Evolutionary conservation across 345 rosid species (phyloP).

Genomic region (Luvunga scandens): DNA sequence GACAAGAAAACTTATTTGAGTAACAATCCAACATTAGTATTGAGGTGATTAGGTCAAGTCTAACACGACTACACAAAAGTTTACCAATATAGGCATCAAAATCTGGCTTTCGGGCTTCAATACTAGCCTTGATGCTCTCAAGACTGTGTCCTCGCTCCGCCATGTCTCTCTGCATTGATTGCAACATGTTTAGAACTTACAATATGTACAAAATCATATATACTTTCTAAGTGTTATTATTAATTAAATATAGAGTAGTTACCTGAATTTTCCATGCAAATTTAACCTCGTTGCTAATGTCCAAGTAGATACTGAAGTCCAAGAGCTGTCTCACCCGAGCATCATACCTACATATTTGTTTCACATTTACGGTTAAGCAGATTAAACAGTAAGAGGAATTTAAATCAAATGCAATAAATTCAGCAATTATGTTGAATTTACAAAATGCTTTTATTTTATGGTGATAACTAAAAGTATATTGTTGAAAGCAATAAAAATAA

Average conservation of each 20-base stretch:
- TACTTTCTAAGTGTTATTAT: not conserved
- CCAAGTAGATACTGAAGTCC: conserved; percentile 96
- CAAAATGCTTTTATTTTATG: no score
- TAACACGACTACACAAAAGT: not conserved
- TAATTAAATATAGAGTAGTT: not conserved
- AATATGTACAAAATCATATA: not conserved
- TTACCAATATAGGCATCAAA: conserved; percentile 94
- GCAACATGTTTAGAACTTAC: not conserved
- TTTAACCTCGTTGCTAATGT: conserved; percentile 94
- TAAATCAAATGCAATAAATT: not conserved
- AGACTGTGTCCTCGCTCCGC: conserved; percentile 99
- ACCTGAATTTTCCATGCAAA: conserved; percentile 95
- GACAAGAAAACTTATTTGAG: not conserved
- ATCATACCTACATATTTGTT: conserved; percentile 60
- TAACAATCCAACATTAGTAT: not conserved
- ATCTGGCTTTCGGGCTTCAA: conserved; percentile 93
- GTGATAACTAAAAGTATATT: no score
- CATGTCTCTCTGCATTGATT: conserved; percentile 80
- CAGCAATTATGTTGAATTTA: not conserved
- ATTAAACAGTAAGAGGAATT: not conserved
- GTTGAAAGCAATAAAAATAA: no score
- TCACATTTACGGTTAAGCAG: not conserved
- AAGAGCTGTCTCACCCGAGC: conserved; percentile 76
- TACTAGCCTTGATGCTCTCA: conserved; percentile 97
- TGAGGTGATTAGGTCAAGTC: not conserved